Conservation (phyloP, 306 rosid species). For the Inga oerstediana region DNA sequence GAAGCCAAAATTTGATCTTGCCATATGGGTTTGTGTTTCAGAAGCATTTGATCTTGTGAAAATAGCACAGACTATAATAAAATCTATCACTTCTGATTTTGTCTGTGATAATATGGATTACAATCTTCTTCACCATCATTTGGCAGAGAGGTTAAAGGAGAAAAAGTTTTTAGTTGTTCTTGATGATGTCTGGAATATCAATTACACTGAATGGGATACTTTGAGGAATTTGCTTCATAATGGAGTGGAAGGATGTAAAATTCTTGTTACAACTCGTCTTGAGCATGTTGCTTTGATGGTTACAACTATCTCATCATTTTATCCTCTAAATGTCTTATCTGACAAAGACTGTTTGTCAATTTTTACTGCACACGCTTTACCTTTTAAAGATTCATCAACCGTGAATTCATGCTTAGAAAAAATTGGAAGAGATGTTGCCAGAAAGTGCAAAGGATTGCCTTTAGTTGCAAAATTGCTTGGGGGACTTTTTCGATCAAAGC, state of each 20-base stretch:
- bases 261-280: constrained; percentile 31
- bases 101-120: too few species aligned
- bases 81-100: too few species aligned
- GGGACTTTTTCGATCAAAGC: constrained; percentile 21
- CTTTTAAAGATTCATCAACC: background rate
- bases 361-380: constrained; percentile 26
- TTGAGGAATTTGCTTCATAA: background rate
- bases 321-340: background rate
- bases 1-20: too few species aligned
- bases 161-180: constrained; percentile 27
- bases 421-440: background rate
- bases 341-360: background rate
- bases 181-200: constrained; percentile 36
- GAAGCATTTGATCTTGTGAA: too few species aligned
- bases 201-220: background rate
- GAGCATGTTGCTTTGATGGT: background rate
- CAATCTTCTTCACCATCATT: too few species aligned
- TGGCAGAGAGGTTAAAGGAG: background rate
- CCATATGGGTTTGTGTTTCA: too few species aligned
- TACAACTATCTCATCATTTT: too few species aligned
- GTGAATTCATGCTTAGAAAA: background rate
- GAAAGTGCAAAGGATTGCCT: background rate
- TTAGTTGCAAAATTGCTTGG: constrained; percentile 25
- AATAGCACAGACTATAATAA: too few species aligned
- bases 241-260: constrained; percentile 23